Base-by-base conservation (phyloP, 1,284 basidiomycete species). In the Phlebopus sp. region DNA sequence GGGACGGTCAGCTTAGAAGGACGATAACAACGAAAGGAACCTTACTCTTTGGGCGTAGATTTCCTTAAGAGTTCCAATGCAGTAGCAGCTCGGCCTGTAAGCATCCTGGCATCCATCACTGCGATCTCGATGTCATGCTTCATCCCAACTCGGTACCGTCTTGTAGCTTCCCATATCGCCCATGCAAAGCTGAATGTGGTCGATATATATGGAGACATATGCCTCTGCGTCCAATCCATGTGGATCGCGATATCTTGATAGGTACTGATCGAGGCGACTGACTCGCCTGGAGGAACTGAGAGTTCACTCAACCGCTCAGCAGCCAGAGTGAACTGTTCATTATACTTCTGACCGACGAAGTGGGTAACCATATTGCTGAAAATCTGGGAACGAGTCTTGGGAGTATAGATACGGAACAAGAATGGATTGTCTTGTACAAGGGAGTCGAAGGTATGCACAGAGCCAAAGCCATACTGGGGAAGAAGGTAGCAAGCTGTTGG, bases 91-190 rank as follows among this genome's bases (percentile, higher is more conserved):
- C 76, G 72, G 36, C 74, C 75, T 18, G 72, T 66, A 27, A 88
- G 68, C 42, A 77, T 73, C 47, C 69, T 68, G 1, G 84, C 80
- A 69, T 89, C 85, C 59, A 89, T 88, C 46, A 89, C 70, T 10
- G 86, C 86, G 52, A 89, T 86, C 62, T 89, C 76, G 18, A 89
- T 70, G 47, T 84, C 79, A 53, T 86, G 82, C 64, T 89, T 88
- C 49, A 86, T 68, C 32, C 79, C 79, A 32, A 73, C 66, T 55
- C 82, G 79, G 58, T 86, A 86, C 18, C 86, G 77, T 49, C 83
- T 71, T n/a, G 84, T 74, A 5, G 86, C 86, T 59, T 89, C 86
- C 85, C 85, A 89, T 30, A 89, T 73, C 11, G 85, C 81, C 86
- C 86, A 89, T 29, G 76, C 78, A 57, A 88, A 85, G 66, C 82